phyloP scores from a whole-genome alignment of 805 yeast genomes.

The Kuraishia ogatae region DNA sequence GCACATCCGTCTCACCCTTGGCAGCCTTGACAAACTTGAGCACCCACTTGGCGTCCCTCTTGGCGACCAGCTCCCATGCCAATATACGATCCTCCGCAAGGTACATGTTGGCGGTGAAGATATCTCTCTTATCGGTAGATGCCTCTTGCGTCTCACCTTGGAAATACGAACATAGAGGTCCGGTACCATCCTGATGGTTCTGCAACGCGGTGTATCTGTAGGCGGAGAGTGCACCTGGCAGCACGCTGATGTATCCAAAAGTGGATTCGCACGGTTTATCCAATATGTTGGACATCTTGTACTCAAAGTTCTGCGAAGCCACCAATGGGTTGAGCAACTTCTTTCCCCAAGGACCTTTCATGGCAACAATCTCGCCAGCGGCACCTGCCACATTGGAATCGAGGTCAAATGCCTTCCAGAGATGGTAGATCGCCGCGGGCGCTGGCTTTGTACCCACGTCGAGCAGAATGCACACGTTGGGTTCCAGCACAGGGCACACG shows the following conservation, averaged over 20 bases:
- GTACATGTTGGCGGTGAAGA: constrained; percentile 94
- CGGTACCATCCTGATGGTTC: constrained; percentile 84
- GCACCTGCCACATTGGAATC: constrained; percentile 99
- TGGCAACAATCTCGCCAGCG: constrained; percentile 94
- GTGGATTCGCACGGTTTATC: constrained; percentile 91
- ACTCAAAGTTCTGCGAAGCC: constrained; percentile 94
- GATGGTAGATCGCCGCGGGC: constrained; percentile 75
- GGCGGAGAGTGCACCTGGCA: constrained; percentile 95
- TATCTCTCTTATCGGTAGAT: constrained; percentile 41
- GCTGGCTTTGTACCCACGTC: constrained; percentile 99
- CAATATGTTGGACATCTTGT: constrained; percentile 91
- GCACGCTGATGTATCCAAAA: constrained; percentile 87
- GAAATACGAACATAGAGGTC: constrained; percentile 84
- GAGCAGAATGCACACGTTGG: constrained; percentile 78
- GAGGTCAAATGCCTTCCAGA: constrained; percentile 96
- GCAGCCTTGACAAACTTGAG: constrained; percentile 88
- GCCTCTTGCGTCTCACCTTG: constrained; percentile 61
- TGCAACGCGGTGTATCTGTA: constrained; percentile 82
- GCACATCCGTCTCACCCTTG: constrained; percentile 95
- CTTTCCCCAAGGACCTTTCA: constrained; percentile 84
- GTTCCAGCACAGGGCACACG: constrained; percentile 84
- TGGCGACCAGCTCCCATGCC: constrained; percentile 94
- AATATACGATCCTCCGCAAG: constrained; percentile 93
- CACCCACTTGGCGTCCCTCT: constrained; percentile 76
- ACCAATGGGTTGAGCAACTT: constrained; percentile 85